Conservation (phyloP, 106 monocot genomes). For the Xerophyta viscosa region DNA sequence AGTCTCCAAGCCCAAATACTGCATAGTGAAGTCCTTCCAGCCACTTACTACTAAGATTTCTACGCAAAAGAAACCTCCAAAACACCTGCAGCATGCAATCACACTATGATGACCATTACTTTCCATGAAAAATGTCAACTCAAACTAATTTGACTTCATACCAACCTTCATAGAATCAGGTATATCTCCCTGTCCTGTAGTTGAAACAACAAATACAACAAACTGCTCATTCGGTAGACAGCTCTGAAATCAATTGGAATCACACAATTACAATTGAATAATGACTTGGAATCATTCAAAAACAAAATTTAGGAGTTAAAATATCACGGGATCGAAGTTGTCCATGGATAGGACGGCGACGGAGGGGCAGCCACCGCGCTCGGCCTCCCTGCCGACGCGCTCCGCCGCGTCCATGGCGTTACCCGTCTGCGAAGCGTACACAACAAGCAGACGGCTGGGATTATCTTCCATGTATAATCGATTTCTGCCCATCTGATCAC, state of each 20-base stretch:
- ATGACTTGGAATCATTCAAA: not conserved
- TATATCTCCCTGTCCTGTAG: slow-evolving; percentile 86
- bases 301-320: too few species aligned
- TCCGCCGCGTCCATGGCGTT: slow-evolving; percentile 86
- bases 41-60: slow-evolving; percentile 48
- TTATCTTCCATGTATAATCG: slow-evolving; percentile 8
- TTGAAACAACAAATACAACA: slow-evolving; percentile 80
- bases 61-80: slow-evolving; percentile 75
- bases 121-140: slow-evolving; percentile 2
- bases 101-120: not conserved
- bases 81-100: slow-evolving; percentile 33
- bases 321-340: slow-evolving; percentile 51
- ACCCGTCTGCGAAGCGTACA: slow-evolving; percentile 90
- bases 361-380: slow-evolving; percentile 66
- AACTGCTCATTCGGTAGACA: slow-evolving; percentile 33
- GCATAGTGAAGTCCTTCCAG: slow-evolving; percentile 66
- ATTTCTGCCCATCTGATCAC: too few species aligned
- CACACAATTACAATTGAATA: not conserved
- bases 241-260: slow-evolving; percentile 23
- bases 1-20: slow-evolving; percentile 95
- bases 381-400: slow-evolving; percentile 79
- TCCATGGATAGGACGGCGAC: slow-evolving; percentile 61
- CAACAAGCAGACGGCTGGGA: slow-evolving; percentile 35
- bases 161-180: slow-evolving; percentile 90
- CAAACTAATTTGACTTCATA: too few species aligned